Evolutionary conservation across 1,139 yeast species (phyloP).

Genomic region (Blastobotrys indianensis): DNA sequence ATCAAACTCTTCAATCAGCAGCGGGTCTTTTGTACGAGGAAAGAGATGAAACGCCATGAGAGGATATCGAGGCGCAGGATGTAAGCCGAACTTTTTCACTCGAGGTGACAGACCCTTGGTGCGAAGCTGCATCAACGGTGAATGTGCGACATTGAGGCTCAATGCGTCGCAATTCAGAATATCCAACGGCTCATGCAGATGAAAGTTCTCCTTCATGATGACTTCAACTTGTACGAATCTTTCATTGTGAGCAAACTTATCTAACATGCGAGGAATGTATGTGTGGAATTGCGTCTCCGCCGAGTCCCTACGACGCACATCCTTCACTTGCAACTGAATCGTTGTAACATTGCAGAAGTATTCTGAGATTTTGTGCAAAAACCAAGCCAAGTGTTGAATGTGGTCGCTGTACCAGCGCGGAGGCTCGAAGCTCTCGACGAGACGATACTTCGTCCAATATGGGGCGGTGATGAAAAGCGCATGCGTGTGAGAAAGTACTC

Average conservation of each 20-base stretch:
- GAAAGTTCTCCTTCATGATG: not conserved
- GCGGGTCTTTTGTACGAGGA: no score
- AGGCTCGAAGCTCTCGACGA: not conserved
- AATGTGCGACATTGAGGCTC: not conserved
- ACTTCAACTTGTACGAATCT: slow-evolving; percentile 1
- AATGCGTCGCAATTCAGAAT: not conserved
- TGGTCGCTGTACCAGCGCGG: slow-evolving; percentile 9
- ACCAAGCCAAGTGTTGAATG: slow-evolving; percentile 6
- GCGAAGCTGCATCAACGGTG: slow-evolving; percentile 3
- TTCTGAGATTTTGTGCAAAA: not conserved
- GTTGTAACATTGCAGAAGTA: not conserved
- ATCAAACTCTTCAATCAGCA: no score
- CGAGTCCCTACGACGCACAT: not conserved
- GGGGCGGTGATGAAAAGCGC: slow-evolving; percentile 2
- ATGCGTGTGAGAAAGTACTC: not conserved
- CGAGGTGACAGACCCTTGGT: not conserved
- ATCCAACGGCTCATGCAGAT: not conserved
- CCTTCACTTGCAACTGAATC: not conserved
- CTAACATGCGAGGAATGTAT: not conserved
- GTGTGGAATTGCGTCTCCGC: not conserved
- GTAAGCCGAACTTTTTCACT: not conserved
- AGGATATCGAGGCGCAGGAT: no score
- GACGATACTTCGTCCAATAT: not conserved
- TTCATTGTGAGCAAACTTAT: not conserved
- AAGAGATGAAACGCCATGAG: no score